Evolutionary conservation across 148 eudicot genomes (phyloP).

Genomic region (Heliosperma pusillum): DNA sequence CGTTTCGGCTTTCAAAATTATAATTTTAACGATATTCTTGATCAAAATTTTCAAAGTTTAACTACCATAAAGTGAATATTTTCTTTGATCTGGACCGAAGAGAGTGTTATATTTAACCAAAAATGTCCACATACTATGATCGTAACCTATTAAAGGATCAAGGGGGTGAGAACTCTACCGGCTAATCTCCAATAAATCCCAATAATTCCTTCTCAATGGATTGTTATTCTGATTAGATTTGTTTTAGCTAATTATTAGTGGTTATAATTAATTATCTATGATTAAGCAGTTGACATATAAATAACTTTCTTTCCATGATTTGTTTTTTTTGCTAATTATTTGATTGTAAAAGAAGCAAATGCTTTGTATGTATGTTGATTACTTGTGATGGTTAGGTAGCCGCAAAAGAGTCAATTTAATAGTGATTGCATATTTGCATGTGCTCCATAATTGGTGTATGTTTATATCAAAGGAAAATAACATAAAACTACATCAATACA

Average conservation of each 20-base stretch:
- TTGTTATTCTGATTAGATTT: neutral
- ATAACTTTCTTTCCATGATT: too few relatives aligned
- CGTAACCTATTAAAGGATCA: too few relatives aligned
- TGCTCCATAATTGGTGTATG: neutral
- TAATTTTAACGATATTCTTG: too few relatives aligned
- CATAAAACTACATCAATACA: neutral
- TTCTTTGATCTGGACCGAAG: too few relatives aligned
- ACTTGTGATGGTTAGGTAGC: neutral
- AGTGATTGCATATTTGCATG: neutral
- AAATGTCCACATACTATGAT: too few relatives aligned
- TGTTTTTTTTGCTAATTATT: neutral
- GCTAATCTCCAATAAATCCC: neutral
- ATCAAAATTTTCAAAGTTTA: too few relatives aligned
- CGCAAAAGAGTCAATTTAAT: neutral
- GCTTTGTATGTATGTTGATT: neutral
- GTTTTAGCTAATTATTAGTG: neutral
- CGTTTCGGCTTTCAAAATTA: too few relatives aligned
- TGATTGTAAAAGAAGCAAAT: neutral
- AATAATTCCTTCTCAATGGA: neutral
- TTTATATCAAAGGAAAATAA: neutral
- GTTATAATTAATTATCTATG: neutral
- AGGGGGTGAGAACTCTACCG: too few relatives aligned
- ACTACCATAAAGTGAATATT: too few relatives aligned
- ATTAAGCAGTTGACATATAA: neutral
- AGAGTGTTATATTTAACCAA: too few relatives aligned